Evolutionary conservation across 1,284 basidiomycete species (phyloP).

Genomic region (Microbotryum violaceum): DNA sequence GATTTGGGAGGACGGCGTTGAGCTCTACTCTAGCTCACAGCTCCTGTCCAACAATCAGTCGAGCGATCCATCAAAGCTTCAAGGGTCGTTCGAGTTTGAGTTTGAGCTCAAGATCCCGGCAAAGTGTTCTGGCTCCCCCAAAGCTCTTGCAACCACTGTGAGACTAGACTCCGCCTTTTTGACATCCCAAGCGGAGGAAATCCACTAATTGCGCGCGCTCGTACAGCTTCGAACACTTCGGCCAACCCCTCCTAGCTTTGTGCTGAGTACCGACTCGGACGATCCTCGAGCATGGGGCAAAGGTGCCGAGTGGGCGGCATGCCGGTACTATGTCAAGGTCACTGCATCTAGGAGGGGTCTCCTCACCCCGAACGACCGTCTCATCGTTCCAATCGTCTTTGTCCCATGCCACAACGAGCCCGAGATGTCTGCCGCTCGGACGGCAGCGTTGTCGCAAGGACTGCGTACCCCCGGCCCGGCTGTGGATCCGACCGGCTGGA

Average conservation of each 20-base stretch:
- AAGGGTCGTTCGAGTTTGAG: conserved; percentile 24
- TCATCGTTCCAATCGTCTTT: conserved; percentile 27
- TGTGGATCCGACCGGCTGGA: conserved; percentile 24
- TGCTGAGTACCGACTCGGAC: not conserved
- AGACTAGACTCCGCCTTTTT: too few species aligned
- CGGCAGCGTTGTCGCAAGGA: not conserved
- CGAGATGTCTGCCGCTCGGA: conserved; percentile 4
- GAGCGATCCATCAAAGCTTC: conserved; percentile 15
- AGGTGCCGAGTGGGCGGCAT: conserved; percentile 5
- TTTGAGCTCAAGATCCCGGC: conserved; percentile 21
- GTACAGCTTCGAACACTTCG: not conserved
- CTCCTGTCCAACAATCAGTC: conserved; percentile 16
- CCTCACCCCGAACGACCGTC: conserved; percentile 27
- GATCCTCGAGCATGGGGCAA: not conserved
- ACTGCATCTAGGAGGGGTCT: conserved; percentile 23
- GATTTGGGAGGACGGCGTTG: conserved; percentile 8
- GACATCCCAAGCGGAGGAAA: not conserved
- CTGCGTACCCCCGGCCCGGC: not conserved
- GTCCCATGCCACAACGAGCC: conserved; percentile 19
- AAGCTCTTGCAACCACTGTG: too few species aligned
- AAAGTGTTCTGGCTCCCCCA: too few species aligned
- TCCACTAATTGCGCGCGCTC: not conserved
- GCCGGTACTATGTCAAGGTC: conserved; percentile 30
- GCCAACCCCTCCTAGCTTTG: not conserved
- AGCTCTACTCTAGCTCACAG: conserved; percentile 9